Evolutionary conservation across 1,284 basidiomycete species (phyloP), one percentile per base, ranked within the genome.

Genomic region (Pyrrhoderma lamaoense): DNA sequence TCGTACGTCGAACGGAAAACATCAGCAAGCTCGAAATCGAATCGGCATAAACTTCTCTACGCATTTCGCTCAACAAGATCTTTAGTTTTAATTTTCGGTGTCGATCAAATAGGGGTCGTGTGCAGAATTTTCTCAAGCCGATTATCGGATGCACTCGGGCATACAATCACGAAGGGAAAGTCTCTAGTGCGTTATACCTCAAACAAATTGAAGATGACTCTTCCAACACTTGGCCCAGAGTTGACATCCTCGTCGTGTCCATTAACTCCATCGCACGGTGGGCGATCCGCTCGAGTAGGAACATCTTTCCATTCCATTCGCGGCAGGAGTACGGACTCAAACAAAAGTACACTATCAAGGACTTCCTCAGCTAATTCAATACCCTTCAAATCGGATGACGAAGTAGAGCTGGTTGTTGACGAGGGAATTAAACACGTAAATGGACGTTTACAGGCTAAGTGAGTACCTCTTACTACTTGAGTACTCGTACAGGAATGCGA

Each of bases 401-500:
- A 71, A 34, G 62, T 65, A 2, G 74, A 77, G 55, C 67, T 70
- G 22, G 71, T 77, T 14, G 70, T 67, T 5, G 75, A 80, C 52
- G 77, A 84, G 47, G 86, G 83, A 8, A 62, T 93, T 42, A 71
- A 71, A 37, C 83, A 92, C 68, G 38, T 40, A 16, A 40, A 40
- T 18, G 14, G 16, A 7, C 38, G 38, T 40, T 18, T 57, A 25
- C 50, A 51, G 16, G 49, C 42, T n/a, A 51, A 35, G 42, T 51
- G 27, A 44, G 49, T 43, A 40, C 16, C 38, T 40, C 38, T 40
- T 40, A n/a, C 1, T 36, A 35, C 27, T 31, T 31, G 27, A 11
- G 27, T 5, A 5, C 27, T 31, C 38, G 21, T 22, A 22, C 4
- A 57, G 57, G 23, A 48, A 38, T 43, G 39, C 44, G 16, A 36